Evolutionary conservation across 768 basidiomycete species (phyloP).

Genomic region (Macrocybe gigantea): DNA sequence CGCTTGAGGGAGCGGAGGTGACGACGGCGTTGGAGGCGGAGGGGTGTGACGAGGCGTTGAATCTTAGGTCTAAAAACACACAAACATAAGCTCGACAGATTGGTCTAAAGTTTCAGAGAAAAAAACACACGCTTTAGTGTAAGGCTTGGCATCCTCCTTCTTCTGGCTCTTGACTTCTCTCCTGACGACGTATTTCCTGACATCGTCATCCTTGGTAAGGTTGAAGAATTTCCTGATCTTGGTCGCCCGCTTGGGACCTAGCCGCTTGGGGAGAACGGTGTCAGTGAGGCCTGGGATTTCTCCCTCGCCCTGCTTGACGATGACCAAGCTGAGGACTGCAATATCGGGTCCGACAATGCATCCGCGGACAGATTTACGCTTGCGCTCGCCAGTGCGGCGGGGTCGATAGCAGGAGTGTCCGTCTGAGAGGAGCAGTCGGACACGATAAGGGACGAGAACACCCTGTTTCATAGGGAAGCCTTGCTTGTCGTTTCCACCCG

Average conservation of each 20-base stretch:
- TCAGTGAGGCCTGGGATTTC: conserved; percentile 93
- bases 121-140: conserved; percentile 86
- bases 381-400: conserved; percentile 91
- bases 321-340: conserved; percentile 86
- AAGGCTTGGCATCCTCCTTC: conserved; percentile 89
- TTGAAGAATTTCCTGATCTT: conserved; percentile 99
- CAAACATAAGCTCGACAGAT: neutral
- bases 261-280: conserved; percentile 85
- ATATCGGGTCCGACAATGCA: conserved; percentile 98
- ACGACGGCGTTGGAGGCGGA: conserved; percentile 94
- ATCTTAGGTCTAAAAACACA: conserved; percentile 73
- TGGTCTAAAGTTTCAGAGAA: neutral
- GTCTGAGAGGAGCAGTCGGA: conserved; percentile 87
- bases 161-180: conserved; percentile 85
- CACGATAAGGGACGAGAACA: conserved; percentile 91
- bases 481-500: conserved; percentile 97
- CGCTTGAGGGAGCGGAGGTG: conserved; percentile 86
- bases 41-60: conserved; percentile 91
- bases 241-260: conserved; percentile 95
- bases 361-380: conserved; percentile 97
- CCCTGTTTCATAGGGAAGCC: conserved; percentile 99
- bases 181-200: conserved; percentile 94
- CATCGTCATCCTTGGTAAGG: conserved; percentile 96
- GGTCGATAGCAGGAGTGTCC: conserved; percentile 97
- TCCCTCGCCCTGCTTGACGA: conserved; percentile 92